Percentiles rank a stretch among this genome's conserved stretches.
These are phyloP conservation scores for Arthrobotrys musiformis DNA, from an alignment of 2,329 filamentous ascomycete genomes.

Conservation along the genomic window DNA sequence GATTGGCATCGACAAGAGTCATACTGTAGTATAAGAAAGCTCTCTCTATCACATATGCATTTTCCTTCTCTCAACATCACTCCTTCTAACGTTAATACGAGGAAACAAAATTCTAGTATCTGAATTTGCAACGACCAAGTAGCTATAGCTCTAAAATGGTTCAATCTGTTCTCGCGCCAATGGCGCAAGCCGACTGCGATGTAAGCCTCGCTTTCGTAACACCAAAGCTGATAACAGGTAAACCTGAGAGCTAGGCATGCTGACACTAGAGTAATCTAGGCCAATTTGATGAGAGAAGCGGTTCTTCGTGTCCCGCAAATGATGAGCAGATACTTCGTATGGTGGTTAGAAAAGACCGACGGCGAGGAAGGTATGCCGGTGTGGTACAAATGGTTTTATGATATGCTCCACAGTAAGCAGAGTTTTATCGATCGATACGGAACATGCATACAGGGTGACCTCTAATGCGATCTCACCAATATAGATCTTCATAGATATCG, in stretches of 20 bases:
- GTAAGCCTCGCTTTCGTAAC: background rate
- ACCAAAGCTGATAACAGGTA: background rate
- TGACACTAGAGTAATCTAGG: background rate
- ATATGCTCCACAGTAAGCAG: background rate
- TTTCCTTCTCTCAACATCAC: too few relatives aligned
- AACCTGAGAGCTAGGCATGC: background rate
- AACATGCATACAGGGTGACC: too few relatives aligned
- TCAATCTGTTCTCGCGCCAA: too few relatives aligned
- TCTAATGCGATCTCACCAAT: background rate
- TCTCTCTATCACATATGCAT: too few relatives aligned
- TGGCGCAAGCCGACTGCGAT: background rate
- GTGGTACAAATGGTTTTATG: slow-evolving; percentile 19
- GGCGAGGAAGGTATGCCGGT: background rate
- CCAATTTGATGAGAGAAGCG: slow-evolving; percentile 14
- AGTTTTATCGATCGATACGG: background rate
- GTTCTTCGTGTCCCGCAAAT: background rate
- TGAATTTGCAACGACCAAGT: too few relatives aligned
- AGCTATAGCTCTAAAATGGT: too few relatives aligned
- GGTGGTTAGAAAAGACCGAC: background rate
- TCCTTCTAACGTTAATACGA: too few relatives aligned
- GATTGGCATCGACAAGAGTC: too few relatives aligned
- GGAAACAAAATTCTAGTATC: too few relatives aligned
- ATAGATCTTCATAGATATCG: slow-evolving; percentile 4
- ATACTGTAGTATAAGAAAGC: too few relatives aligned
- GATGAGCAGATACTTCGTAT: background rate